Percentiles rank a stretch among this genome's conserved stretches.
Conservation (phyloP, 257 asterid genomes). For the Capsicum rhomboideum region DNA sequence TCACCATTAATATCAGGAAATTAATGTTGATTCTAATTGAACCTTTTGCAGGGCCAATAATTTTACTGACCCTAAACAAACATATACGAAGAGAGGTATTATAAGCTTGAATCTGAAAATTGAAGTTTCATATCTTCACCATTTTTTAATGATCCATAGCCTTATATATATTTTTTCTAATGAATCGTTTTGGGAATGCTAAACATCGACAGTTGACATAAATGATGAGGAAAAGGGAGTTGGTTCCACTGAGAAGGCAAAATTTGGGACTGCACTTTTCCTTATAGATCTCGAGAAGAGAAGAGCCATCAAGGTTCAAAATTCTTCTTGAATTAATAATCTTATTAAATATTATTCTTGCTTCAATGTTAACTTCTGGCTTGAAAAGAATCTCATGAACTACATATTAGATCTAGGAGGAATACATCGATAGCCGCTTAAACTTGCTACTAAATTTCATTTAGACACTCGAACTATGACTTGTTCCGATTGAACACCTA, state of each 20-base stretch:
- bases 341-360: neutral
- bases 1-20: neutral
- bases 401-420: too few relatives aligned
- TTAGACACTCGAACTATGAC: neutral
- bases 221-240: slow-evolving; percentile 44
- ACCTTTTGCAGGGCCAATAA: slow-evolving; percentile 9
- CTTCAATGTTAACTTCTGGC: neutral
- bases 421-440: too few relatives aligned
- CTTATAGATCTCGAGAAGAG: slow-evolving; percentile 75
- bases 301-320: slow-evolving; percentile 73
- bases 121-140: neutral
- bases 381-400: neutral
- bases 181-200: neutral
- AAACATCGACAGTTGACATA: slow-evolving; percentile 2
- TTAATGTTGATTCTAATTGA: neutral
- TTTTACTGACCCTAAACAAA: neutral
- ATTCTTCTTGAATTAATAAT: neutral
- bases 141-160: neutral
- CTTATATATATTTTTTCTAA: neutral
- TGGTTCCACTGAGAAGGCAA: slow-evolving; percentile 31
- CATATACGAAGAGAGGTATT: neutral
- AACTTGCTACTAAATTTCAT: neutral
- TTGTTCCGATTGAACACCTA: neutral
- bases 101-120: neutral
- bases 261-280: slow-evolving; percentile 75